Evolutionary conservation across 2,329 filamentous ascomycete genomes (phyloP).

Genomic region (Aspergillus ruber): DNA sequence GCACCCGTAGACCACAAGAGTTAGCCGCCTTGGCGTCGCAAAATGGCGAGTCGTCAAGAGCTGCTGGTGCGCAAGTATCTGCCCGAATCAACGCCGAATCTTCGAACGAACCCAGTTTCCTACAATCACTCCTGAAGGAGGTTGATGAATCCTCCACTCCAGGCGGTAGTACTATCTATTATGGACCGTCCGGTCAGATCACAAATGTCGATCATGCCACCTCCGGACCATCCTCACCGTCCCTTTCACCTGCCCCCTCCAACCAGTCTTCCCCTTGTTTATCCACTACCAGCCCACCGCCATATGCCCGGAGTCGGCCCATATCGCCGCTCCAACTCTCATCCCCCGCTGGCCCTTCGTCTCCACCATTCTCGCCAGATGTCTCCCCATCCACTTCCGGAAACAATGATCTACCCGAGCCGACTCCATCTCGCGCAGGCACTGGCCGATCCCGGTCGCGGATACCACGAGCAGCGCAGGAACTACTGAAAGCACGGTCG

Average conservation of each 20-base stretch:
- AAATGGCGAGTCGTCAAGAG: constrained; percentile 34
- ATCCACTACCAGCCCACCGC: constrained; percentile 34
- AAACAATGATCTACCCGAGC: constrained; percentile 19
- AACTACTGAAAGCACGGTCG: constrained; percentile 34
- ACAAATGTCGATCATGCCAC: constrained; percentile 29
- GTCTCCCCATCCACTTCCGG: constrained; percentile 60
- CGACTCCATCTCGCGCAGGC: constrained; percentile 8
- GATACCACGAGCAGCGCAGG: constrained; percentile 17
- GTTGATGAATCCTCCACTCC: constrained; percentile 56
- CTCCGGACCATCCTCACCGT: constrained; percentile 37
- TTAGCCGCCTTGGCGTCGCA: constrained; percentile 41
- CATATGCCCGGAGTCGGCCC: constrained; percentile 25
- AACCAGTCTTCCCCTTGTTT: constrained; percentile 35
- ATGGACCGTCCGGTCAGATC: constrained; percentile 24
- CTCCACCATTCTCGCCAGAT: constrained; percentile 57
- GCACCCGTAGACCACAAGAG: constrained; percentile 63
- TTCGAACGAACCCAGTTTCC: constrained; percentile 64
- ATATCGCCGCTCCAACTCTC: constrained; percentile 31
- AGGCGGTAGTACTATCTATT: constrained; percentile 2
- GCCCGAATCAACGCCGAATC: constrained; percentile 28
- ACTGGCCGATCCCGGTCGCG: constrained; percentile 15
- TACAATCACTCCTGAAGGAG: constrained; percentile 81
- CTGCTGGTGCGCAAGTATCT: constrained; percentile 25
- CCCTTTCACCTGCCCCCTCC: constrained; percentile 35
- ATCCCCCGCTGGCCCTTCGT: constrained; percentile 24